phyloP scores from a whole-genome alignment of 176 grass and related monocot genomes.

The Rhynchospora pubera region DNA sequence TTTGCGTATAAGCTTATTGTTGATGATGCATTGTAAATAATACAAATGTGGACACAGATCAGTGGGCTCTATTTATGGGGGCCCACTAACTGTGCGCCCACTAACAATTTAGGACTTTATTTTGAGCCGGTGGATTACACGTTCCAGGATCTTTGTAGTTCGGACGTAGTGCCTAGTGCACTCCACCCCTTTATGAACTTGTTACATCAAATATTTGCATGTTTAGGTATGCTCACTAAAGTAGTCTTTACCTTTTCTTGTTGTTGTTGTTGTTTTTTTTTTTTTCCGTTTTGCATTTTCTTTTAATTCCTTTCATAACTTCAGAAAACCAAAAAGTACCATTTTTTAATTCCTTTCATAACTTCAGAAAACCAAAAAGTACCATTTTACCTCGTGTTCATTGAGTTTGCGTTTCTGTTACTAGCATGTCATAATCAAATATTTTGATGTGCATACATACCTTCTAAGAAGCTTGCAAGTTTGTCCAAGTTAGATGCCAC shows the following conservation, averaged over 20 bases:
- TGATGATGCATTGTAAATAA: neutral
- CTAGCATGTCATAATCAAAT: conserved; percentile 3
- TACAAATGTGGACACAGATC: neutral
- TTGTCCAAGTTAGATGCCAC: conserved; percentile 53
- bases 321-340: neutral
- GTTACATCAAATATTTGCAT: conserved; percentile 9
- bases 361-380: too few species aligned
- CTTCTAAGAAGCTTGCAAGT: conserved; percentile 65
- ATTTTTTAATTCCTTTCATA: too few species aligned
- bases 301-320: too few species aligned
- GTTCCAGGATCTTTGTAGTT: conserved; percentile 14
- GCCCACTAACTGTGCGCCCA: neutral
- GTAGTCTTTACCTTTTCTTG: neutral
- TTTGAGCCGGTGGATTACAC: conserved; percentile 19
- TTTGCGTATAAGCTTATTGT: too few species aligned
- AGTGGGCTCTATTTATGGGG: conserved; percentile 2
- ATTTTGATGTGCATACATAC: conserved; percentile 19
- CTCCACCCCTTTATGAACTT: conserved; percentile 5
- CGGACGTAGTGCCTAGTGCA: conserved; percentile 4
- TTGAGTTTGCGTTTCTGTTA: neutral
- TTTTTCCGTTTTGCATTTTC: neutral
- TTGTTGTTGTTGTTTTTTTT: too few species aligned
- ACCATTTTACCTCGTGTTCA: neutral
- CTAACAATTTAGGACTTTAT: neutral
- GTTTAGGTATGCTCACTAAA: conserved; percentile 8